Evolutionary conservation across 2,329 filamentous ascomycete species (phyloP).

Genomic region (Sarocladium kiliense): DNA sequence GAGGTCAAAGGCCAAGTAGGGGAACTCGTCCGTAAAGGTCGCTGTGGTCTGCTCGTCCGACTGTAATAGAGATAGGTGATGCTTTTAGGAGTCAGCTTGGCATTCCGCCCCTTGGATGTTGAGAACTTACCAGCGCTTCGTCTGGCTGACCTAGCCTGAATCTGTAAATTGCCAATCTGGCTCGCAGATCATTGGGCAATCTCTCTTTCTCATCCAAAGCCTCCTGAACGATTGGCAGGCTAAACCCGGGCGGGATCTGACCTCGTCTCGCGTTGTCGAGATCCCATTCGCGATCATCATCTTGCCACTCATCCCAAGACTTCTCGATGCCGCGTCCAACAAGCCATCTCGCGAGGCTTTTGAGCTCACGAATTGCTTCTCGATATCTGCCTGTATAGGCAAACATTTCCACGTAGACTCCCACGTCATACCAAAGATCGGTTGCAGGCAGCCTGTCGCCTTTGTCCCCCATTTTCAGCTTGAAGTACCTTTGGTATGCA

Average conservation of each 20-base stretch:
- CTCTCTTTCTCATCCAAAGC: neutral
- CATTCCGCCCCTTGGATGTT: neutral
- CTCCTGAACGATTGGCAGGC: neutral
- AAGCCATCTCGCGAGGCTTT: slow-evolving; percentile 73
- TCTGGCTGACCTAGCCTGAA: slow-evolving; percentile 60
- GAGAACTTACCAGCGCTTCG: slow-evolving; percentile 65
- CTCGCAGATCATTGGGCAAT: slow-evolving; percentile 75
- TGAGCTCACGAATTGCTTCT: slow-evolving; percentile 65
- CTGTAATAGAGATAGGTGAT: slow-evolving; percentile 66
- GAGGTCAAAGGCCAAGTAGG: slow-evolving; percentile 72
- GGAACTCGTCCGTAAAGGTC: slow-evolving; percentile 57
- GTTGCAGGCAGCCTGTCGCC: slow-evolving; percentile 26
- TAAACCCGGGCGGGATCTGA: neutral
- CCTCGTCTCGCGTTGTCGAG: slow-evolving; percentile 62
- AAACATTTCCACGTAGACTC: slow-evolving; percentile 80
- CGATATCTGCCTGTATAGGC: slow-evolving; percentile 57
- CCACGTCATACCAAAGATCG: slow-evolving; percentile 73
- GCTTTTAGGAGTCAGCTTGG: slow-evolving; percentile 29
- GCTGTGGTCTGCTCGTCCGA: slow-evolving; percentile 46
- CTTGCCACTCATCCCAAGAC: slow-evolving; percentile 68
- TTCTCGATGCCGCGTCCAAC: slow-evolving; percentile 67
- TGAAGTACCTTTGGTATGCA: slow-evolving; percentile 44
- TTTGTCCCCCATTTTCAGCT: slow-evolving; percentile 29
- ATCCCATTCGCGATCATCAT: slow-evolving; percentile 90
- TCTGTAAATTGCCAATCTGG: slow-evolving; percentile 81